phyloP scores from a whole-genome alignment of 2,329 filamentous ascomycete genomes.

The Penicillium italicum region DNA sequence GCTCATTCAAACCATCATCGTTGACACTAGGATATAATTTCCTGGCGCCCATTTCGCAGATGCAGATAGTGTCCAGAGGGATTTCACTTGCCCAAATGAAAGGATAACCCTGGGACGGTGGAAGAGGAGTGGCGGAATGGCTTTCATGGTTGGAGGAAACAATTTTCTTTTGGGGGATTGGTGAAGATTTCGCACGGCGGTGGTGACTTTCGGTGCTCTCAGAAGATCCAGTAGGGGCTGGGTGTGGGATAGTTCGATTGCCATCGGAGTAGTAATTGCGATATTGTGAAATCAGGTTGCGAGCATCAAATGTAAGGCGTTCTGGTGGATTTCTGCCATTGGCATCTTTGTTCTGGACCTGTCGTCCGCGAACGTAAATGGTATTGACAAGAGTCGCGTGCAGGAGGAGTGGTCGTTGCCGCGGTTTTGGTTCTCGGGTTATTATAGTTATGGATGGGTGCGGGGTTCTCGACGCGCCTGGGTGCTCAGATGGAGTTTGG shows the following conservation, averaged over 20 bases:
- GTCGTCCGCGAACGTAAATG: slow-evolving; percentile 56
- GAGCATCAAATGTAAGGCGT: slow-evolving; percentile 49
- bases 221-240: neutral
- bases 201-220: neutral
- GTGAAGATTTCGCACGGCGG: neutral
- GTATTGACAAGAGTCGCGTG: slow-evolving; percentile 88
- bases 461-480: neutral
- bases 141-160: neutral
- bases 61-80: slow-evolving; percentile 65
- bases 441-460: slow-evolving; percentile 12
- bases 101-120: slow-evolving; percentile 14
- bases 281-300: slow-evolving; percentile 32
- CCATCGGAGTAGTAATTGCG: slow-evolving; percentile 35
- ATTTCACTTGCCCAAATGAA: slow-evolving; percentile 69
- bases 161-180: neutral
- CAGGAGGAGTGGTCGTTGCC: slow-evolving; percentile 65
- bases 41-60: slow-evolving; percentile 86
- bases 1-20: slow-evolving; percentile 40
- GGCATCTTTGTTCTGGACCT: slow-evolving; percentile 8
- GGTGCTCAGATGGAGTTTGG: neutral
- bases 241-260: slow-evolving; percentile 19
- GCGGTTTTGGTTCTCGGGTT: slow-evolving; percentile 20
- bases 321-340: slow-evolving; percentile 14
- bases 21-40: slow-evolving; percentile 49
- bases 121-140: neutral